Evolutionary conservation across 202 grass and related monocot species (phyloP).

Genomic region (Zoysia matrella): DNA sequence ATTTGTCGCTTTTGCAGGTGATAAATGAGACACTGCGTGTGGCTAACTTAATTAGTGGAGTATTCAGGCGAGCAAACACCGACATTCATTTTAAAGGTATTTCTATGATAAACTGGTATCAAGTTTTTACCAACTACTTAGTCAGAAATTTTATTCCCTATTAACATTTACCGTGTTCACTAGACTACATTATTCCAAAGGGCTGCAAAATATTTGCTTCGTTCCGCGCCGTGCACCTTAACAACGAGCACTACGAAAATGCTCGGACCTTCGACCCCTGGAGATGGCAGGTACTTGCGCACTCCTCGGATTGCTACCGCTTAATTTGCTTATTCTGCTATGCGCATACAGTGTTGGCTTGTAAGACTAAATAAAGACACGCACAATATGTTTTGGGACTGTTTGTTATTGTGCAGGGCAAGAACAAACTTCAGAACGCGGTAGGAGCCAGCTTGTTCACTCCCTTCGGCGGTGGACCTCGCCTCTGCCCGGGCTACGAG

Average conservation of each 20-base stretch:
- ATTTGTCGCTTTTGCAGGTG: slow-evolving; percentile 57
- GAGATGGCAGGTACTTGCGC: slow-evolving; percentile 75
- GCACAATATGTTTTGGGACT: background rate
- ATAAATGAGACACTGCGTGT: slow-evolving; percentile 93
- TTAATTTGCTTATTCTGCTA: background rate
- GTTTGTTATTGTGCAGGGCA: slow-evolving; percentile 43
- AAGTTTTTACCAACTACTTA: background rate
- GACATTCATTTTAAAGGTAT: slow-evolving; percentile 93
- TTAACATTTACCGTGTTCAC: slow-evolving; percentile 21
- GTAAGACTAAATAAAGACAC: slow-evolving; percentile 1
- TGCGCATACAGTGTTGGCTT: background rate
- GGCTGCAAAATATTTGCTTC: slow-evolving; percentile 96
- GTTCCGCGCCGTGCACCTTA: slow-evolving; percentile 92
- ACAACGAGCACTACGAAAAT: slow-evolving; percentile 74
- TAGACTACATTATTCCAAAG: slow-evolving; percentile 89
- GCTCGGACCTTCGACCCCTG: slow-evolving; percentile 86
- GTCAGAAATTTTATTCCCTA: background rate
- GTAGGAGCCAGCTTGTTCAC: slow-evolving; percentile 70
- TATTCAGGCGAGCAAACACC: slow-evolving; percentile 84
- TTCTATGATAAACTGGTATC: background rate
- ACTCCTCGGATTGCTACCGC: background rate
- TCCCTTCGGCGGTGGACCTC: slow-evolving; percentile 90
- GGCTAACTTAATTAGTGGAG: slow-evolving; percentile 88
- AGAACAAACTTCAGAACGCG: slow-evolving; percentile 58
- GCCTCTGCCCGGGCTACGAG: slow-evolving; percentile 92